Percentiles rank a stretch among this genome's conserved stretches.
Evolutionary conservation across 495 filamentous ascomycete species (phyloP).

Genomic region (Aspergillus ellipticus): DNA sequence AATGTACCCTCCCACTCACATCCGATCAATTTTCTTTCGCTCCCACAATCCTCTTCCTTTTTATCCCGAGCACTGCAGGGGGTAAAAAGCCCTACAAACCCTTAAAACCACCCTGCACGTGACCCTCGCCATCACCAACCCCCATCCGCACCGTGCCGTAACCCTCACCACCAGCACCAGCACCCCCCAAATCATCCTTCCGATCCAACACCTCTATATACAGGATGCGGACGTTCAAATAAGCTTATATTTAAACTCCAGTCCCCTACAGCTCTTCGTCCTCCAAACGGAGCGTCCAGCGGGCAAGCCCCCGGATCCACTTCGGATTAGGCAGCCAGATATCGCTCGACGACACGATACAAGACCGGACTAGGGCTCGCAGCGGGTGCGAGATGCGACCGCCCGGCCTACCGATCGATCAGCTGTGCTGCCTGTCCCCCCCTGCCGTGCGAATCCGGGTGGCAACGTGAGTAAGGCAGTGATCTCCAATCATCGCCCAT

Average conservation of each 20-base stretch:
- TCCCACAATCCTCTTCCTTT: background rate
- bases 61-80: background rate
- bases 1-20: too few species aligned
- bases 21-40: background rate
- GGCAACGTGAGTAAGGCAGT: too few species aligned
- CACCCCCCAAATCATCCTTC: background rate
- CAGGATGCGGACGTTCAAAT: constrained; percentile 11
- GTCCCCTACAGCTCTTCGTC: background rate
- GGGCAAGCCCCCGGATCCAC: constrained; percentile 10
- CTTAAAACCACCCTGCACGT: background rate
- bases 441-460: background rate
- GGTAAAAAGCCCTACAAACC: background rate
- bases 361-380: background rate
- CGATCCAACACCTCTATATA: background rate
- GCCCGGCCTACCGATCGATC: background rate
- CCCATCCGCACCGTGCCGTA: background rate
- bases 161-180: background rate
- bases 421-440: background rate
- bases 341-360: background rate
- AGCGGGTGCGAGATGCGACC: background rate
- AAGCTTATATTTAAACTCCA: constrained; percentile 22
- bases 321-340: constrained; percentile 18
- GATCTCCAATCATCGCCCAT: background rate
- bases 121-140: background rate
- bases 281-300: constrained; percentile 9